Percentiles rank a stretch among this genome's conserved stretches.
phyloP scores from a whole-genome alignment of 2,329 filamentous ascomycete genomes.

The Dactylellina haptotyla region DNA sequence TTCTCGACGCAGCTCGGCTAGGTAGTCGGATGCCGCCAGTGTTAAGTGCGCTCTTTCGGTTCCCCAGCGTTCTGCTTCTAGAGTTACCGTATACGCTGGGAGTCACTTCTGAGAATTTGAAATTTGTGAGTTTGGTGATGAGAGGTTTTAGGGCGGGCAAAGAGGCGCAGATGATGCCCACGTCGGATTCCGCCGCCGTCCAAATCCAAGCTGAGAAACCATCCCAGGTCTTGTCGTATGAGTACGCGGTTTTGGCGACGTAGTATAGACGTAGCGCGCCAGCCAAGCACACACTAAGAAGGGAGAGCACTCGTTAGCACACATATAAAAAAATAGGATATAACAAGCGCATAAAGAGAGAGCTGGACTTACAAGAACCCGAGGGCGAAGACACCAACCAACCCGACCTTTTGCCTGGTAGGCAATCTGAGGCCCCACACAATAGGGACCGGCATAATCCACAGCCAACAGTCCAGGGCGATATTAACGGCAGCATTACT shows the following conservation, averaged over 20 bases:
- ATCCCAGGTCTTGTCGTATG: conserved; percentile 48
- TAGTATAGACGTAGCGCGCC: conserved; percentile 44
- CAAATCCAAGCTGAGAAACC: conserved; percentile 53
- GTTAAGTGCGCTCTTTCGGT: conserved; percentile 18
- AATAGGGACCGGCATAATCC: conserved; percentile 44
- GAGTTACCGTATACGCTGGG: conserved; percentile 31
- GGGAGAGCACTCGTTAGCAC: not conserved
- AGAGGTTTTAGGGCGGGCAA: conserved; percentile 43
- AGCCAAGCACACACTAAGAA: conserved; percentile 41
- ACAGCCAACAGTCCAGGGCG: conserved; percentile 45
- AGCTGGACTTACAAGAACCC: conserved; percentile 43
- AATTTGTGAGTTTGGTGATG: conserved; percentile 50
- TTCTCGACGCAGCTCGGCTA: conserved; percentile 22
- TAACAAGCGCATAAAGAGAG: not conserved
- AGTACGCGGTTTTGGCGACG: conserved; percentile 38
- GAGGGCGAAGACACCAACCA: conserved; percentile 43
- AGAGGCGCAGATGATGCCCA: conserved; percentile 53
- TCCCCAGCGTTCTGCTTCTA: conserved; percentile 20
- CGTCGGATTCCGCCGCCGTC: conserved; percentile 47
- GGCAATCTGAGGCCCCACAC: conserved; percentile 44
- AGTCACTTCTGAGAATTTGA: conserved; percentile 48
- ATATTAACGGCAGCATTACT: conserved; percentile 53
- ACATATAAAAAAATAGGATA: not conserved
- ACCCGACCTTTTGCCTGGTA: conserved; percentile 35
- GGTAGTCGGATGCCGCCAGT: conserved; percentile 31